A percentile compares a stretch with the other conserved stretches of the same genome.
phyloP scores from a whole-genome alignment of 2,329 filamentous ascomycete species.

The Penicillium sp. region DNA sequence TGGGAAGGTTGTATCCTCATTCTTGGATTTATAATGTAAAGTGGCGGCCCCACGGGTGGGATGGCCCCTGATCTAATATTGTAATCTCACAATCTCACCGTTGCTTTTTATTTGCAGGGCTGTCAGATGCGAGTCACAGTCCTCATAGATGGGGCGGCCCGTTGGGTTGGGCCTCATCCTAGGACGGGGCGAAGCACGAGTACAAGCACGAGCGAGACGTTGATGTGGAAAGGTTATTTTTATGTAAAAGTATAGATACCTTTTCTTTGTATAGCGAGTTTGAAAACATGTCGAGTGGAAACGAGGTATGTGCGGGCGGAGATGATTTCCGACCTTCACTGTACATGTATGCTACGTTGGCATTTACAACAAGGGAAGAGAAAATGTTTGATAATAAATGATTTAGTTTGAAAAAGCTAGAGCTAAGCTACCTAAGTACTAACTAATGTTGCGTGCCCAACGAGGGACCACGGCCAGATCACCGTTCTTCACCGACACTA shows the following conservation, averaged over 20 bases:
- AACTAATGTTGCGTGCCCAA: conserved; percentile 8
- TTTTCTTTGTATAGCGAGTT: neutral
- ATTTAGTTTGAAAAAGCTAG: neutral
- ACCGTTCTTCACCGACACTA: conserved; percentile 6
- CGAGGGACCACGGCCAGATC: conserved; percentile 1
- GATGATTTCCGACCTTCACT: too few relatives aligned
- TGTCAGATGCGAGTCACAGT: conserved; percentile 2
- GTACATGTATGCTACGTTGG: neutral
- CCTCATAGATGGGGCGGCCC: neutral
- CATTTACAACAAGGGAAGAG: neutral
- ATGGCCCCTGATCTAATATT: neutral
- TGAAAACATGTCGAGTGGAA: too few relatives aligned
- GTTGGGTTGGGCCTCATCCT: neutral
- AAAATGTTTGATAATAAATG: neutral
- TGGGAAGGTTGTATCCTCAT: neutral
- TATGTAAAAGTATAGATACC: neutral
- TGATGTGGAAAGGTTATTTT: neutral
- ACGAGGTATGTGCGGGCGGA: too few relatives aligned
- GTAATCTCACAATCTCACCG: conserved; percentile 8
- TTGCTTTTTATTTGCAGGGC: conserved; percentile 14
- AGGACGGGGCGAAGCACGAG: neutral
- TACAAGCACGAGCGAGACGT: neutral
- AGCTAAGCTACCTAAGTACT: conserved; percentile 4
- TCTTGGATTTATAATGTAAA: neutral
- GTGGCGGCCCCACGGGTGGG: neutral